These are phyloP conservation scores for Phlebopus sp. DNA, from an alignment of 1,284 basidiomycete species.

Conservation along the genomic window DNA sequence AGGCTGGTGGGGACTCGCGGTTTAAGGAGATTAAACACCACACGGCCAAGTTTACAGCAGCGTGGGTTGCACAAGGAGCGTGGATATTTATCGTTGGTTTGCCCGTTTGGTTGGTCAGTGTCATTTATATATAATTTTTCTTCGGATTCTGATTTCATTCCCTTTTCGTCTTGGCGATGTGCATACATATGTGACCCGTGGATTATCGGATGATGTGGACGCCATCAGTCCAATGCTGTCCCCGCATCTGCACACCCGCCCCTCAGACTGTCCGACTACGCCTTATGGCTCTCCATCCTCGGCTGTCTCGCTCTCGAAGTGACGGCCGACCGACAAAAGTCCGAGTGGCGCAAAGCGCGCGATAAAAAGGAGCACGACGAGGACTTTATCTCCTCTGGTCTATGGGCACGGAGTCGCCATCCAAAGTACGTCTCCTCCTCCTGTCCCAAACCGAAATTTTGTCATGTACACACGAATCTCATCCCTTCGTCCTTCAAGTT, in stretches of 20 bases:
- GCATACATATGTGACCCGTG: not conserved
- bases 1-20: conserved; percentile 57
- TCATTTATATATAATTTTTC: conserved; percentile 11
- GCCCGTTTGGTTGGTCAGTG: conserved; percentile 55
- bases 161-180: not conserved
- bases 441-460: no score
- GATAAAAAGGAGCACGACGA: conserved; percentile 71
- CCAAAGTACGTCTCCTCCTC: conserved; percentile 57
- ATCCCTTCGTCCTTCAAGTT: conserved; percentile 36
- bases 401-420: conserved; percentile 73
- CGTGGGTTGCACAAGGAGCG: conserved; percentile 73
- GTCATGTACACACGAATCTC: no score
- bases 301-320: conserved; percentile 62
- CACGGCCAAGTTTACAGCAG: conserved; percentile 57
- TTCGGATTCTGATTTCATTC: not conserved
- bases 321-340: conserved; percentile 70
- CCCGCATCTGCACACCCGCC: conserved; percentile 54
- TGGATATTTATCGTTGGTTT: conserved; percentile 72
- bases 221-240: conserved; percentile 55
- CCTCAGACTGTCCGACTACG: conserved; percentile 58
- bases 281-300: conserved; percentile 56
- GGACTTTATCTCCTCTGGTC: conserved; percentile 67
- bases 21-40: conserved; percentile 69
- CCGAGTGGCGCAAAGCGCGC: conserved; percentile 61
- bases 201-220: no score